Conservation (phyloP, 1,284 basidiomycete genomes). For the Amylostereum areolatum region DNA sequence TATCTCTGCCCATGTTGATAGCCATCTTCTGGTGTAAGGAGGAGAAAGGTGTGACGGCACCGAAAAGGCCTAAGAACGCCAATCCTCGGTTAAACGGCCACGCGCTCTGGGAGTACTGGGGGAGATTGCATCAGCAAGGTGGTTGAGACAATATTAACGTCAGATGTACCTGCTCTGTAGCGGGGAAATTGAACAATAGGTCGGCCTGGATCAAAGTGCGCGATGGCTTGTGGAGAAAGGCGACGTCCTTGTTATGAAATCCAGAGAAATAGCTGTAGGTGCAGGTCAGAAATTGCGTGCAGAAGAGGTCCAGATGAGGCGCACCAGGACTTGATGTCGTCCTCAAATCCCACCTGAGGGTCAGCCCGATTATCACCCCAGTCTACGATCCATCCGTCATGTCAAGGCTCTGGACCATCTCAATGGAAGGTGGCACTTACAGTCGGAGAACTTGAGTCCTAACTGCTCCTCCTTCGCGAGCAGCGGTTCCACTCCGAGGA, state of each 20-base stretch:
- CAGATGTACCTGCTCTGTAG: conserved; percentile 64
- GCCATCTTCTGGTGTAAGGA: background rate
- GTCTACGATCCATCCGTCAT: background rate
- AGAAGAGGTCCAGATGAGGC: conserved; percentile 3
- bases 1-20: conserved; percentile 18
- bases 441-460: conserved; percentile 41
- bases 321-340: conserved; percentile 34
- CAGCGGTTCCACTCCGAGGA: conserved; percentile 54
- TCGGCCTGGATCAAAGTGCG: conserved; percentile 81
- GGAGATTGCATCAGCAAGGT: background rate
- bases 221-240: conserved; percentile 73
- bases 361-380: conserved; percentile 41
- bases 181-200: conserved; percentile 81
- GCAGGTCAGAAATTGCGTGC: conserved; percentile 1
- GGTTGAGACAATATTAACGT: conserved; percentile 8
- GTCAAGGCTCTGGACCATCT: no score
- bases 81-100: background rate
- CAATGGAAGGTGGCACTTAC: conserved; percentile 24
- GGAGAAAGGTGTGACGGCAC: background rate
- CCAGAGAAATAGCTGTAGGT: conserved; percentile 67
- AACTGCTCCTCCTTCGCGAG: conserved; percentile 29
- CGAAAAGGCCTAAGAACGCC: background rate
- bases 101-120: background rate
- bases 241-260: conserved; percentile 78
- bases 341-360: conserved; percentile 74